Percentiles rank a stretch among this genome's conserved stretches.
These are phyloP conservation scores for Pontederia paniculata DNA, from an alignment of 176 grass and related monocot species.

Conservation along the genomic window DNA sequence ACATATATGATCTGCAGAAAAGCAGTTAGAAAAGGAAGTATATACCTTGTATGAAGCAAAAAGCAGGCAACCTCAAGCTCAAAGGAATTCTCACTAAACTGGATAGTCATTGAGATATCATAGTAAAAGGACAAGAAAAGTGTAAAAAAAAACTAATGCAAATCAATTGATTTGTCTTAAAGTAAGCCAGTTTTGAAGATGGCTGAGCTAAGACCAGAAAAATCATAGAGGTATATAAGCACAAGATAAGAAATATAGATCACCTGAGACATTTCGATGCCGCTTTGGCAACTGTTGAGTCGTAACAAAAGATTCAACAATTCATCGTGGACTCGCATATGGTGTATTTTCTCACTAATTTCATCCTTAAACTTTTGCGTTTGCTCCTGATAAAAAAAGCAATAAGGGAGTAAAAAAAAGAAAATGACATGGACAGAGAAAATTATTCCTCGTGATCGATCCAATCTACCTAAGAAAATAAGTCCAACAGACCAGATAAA, in stretches of 20 bases:
- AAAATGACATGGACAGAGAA: too few relatives aligned
- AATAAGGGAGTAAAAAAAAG: neutral
- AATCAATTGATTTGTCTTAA: neutral
- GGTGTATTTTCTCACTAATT: slow-evolving; percentile 86
- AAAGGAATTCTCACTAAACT: slow-evolving; percentile 89
- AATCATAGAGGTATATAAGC: slow-evolving; percentile 14
- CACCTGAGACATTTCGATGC: slow-evolving; percentile 76
- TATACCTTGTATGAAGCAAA: neutral
- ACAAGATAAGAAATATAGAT: slow-evolving; percentile 1
- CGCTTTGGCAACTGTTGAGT: slow-evolving; percentile 36
- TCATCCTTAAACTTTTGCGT: slow-evolving; percentile 59
- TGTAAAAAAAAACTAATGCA: too few relatives aligned
- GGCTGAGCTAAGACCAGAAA: slow-evolving; percentile 10
- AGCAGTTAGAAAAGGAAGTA: slow-evolving; percentile 1
- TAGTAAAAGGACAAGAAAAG: neutral
- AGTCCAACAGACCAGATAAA: too few relatives aligned
- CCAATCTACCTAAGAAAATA: too few relatives aligned
- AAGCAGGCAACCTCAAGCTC: slow-evolving; percentile 58
- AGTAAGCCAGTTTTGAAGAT: slow-evolving; percentile 8
- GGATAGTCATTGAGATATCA: slow-evolving; percentile 33
- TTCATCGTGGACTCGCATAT: slow-evolving; percentile 71
- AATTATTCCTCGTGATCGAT: too few relatives aligned
- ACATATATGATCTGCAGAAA: too few relatives aligned
- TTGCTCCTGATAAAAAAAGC: slow-evolving; percentile 47
- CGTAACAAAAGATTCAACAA: slow-evolving; percentile 59